Evolutionary conservation across 495 filamentous ascomycete species (phyloP).

Genomic region (Lasiosphaeria hispida): DNA sequence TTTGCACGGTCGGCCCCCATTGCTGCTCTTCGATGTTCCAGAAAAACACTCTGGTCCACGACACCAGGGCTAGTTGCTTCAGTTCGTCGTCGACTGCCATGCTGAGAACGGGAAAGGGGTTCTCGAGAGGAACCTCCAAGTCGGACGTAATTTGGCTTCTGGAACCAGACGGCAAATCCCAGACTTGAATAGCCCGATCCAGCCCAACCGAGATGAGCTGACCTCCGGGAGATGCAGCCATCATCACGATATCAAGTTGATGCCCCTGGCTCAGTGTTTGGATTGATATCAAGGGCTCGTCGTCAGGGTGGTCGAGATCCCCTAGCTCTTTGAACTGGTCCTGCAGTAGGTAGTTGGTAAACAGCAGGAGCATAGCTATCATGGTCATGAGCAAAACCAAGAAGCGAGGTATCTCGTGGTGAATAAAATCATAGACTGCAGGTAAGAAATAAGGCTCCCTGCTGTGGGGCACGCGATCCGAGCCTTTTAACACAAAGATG

Average conservation of each 20-base stretch:
- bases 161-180: constrained; percentile 50
- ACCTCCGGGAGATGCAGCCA: constrained; percentile 56
- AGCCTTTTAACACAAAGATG: constrained; percentile 63
- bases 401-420: constrained; percentile 57
- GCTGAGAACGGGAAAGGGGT: constrained; percentile 57
- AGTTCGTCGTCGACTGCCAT: constrained; percentile 58
- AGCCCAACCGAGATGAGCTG: constrained; percentile 64
- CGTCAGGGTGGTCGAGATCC: constrained; percentile 37
- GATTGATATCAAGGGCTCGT: constrained; percentile 54
- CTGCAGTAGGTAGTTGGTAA: constrained; percentile 66
- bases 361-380: constrained; percentile 54
- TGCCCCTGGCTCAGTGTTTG: constrained; percentile 59
- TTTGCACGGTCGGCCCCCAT: constrained; percentile 46
- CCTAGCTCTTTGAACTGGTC: constrained; percentile 42
- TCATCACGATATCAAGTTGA: constrained; percentile 59
- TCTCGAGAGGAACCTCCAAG: constrained; percentile 29
- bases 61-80: constrained; percentile 62
- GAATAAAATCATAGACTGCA: constrained; percentile 55
- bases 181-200: constrained; percentile 60
- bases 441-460: constrained; percentile 45
- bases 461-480: constrained; percentile 51
- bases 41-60: constrained; percentile 51
- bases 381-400: constrained; percentile 51
- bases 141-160: constrained; percentile 40
- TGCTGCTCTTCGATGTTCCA: constrained; percentile 55